These are phyloP conservation scores for Zygoascus biomembranicola DNA, from an alignment of 805 yeast genomes.

Conservation along the genomic window DNA sequence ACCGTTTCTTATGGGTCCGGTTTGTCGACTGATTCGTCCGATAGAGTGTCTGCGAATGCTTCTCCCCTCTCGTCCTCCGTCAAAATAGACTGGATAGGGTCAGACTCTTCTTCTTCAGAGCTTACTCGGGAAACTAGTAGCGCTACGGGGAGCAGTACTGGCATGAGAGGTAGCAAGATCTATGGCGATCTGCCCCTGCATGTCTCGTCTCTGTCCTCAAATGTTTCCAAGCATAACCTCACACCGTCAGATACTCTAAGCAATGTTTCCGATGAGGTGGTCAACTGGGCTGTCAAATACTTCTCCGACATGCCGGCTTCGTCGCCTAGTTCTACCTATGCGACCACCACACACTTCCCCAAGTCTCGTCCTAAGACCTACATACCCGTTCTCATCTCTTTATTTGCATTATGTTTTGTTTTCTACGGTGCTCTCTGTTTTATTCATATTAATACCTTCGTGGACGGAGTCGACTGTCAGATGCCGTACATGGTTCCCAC, in stretches of 20 bases:
- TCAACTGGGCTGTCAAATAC: neutral
- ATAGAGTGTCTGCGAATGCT: too few relatives aligned
- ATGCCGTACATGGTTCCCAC: constrained; percentile 77
- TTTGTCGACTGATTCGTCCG: too few relatives aligned
- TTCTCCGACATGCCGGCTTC: neutral
- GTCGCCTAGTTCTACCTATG: neutral
- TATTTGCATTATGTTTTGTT: neutral
- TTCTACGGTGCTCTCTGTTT: neutral
- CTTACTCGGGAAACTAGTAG: neutral
- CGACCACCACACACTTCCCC: neutral
- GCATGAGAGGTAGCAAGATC: neutral
- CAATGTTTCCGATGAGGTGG: neutral
- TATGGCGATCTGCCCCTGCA: neutral
- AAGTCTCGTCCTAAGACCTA: neutral
- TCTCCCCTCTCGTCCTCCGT: neutral
- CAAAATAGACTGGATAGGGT: neutral
- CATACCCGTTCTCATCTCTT: neutral
- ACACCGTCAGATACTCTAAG: neutral
- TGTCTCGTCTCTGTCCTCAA: neutral
- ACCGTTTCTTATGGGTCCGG: too few relatives aligned
- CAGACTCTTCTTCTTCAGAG: neutral
- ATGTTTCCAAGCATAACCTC: neutral
- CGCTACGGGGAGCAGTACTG: neutral
- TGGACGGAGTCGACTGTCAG: constrained; percentile 38
- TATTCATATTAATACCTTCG: neutral